phyloP scores from a whole-genome alignment of 441 rosid species.

The Euphorbia celastroides region DNA sequence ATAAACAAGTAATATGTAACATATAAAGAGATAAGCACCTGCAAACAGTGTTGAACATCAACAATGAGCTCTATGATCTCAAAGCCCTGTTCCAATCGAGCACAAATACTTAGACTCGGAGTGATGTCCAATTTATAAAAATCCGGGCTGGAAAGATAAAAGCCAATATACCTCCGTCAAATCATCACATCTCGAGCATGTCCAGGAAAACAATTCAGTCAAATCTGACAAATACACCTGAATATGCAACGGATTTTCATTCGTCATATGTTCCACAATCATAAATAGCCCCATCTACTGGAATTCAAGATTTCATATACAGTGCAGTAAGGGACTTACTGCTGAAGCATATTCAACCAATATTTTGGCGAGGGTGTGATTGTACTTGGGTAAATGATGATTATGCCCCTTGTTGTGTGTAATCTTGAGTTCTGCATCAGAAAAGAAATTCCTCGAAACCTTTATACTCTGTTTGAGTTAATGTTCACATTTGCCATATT shows the following conservation, averaged over 20 bases:
- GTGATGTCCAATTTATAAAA: not conserved
- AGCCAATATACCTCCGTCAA: slow-evolving; percentile 49
- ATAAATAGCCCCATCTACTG: not conserved
- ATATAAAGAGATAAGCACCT: slow-evolving; percentile 36
- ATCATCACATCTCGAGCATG: slow-evolving; percentile 76
- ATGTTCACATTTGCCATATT: not conserved
- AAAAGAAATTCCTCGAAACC: not conserved
- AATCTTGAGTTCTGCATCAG: slow-evolving; percentile 45
- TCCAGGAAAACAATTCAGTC: slow-evolving; percentile 73
- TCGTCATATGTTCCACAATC: not conserved
- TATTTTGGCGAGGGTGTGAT: slow-evolving; percentile 74
- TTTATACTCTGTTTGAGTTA: not conserved
- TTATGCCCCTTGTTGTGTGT: slow-evolving; percentile 26
- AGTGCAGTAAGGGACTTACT: slow-evolving; percentile 33
- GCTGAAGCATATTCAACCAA: slow-evolving; percentile 95
- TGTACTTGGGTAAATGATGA: slow-evolving; percentile 39
- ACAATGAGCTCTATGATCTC: too few species aligned
- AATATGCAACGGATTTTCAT: slow-evolving; percentile 22
- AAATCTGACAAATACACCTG: slow-evolving; percentile 87
- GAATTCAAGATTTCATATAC: not conserved
- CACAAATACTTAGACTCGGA: slow-evolving; percentile 8
- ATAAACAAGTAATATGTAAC: slow-evolving; percentile 6
- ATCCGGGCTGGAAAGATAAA: not conserved
- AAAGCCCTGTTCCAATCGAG: slow-evolving; percentile 20
- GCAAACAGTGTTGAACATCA: slow-evolving; percentile 12